Conservation (phyloP, 2,329 filamentous ascomycete species). For the Fusarium napiforme region DNA sequence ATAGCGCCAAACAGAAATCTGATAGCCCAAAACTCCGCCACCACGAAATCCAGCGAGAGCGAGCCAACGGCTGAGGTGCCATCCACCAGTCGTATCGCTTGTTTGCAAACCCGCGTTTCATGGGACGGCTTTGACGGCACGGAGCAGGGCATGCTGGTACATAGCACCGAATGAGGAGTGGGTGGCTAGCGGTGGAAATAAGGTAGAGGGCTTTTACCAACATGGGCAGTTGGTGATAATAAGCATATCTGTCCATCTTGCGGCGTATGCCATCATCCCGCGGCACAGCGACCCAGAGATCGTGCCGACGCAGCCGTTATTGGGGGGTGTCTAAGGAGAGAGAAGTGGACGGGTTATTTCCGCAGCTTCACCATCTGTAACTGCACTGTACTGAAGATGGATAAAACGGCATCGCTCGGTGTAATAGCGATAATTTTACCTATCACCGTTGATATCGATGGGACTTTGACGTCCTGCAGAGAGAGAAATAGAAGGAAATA, state of each 20-base stretch:
- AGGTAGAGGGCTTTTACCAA: constrained; percentile 11
- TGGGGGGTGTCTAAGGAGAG: constrained; percentile 5
- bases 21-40: constrained; percentile 37
- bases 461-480: background rate
- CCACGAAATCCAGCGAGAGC: constrained; percentile 17
- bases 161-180: background rate
- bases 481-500: constrained; percentile 12
- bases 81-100: constrained; percentile 20
- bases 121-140: constrained; percentile 34
- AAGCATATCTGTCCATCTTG: constrained; percentile 46
- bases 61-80: background rate
- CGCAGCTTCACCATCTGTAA: background rate
- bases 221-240: constrained; percentile 33
- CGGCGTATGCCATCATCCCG: constrained; percentile 44
- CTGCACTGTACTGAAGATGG: background rate
- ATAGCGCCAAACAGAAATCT: constrained; percentile 35
- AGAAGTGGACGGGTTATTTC: constrained; percentile 22
- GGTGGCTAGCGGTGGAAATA: background rate
- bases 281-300: constrained; percentile 40
- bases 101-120: constrained; percentile 25
- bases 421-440: constrained; percentile 1
- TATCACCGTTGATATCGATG: background rate
- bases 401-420: constrained; percentile 6
- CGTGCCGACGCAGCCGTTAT: constrained; percentile 45
- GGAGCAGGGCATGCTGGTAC: background rate